phyloP scores from a whole-genome alignment of 2,329 filamentous ascomycete species.

The Xylaria arbuscula region DNA sequence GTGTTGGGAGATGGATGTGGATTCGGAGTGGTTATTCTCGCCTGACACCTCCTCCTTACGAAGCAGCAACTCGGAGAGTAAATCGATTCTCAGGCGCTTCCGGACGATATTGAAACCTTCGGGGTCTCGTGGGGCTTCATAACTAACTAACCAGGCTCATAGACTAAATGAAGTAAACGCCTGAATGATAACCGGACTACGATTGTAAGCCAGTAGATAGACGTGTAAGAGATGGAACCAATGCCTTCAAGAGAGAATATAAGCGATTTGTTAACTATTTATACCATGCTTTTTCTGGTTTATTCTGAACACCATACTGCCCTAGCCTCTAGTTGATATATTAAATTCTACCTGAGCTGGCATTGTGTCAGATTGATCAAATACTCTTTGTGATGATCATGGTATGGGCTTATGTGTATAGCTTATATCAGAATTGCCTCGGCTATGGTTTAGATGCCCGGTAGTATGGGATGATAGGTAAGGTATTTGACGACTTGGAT shows the following conservation, averaged over 20 bases:
- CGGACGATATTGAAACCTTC: constrained; percentile 11
- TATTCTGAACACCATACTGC: too few species aligned
- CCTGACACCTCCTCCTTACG: constrained; percentile 16
- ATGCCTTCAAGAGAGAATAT: not conserved
- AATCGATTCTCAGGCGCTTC: constrained; percentile 27
- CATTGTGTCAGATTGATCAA: too few species aligned
- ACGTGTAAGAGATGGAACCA: constrained; percentile 1
- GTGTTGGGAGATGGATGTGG: constrained; percentile 30
- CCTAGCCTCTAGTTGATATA: too few species aligned
- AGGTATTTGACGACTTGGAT: not conserved
- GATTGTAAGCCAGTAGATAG: not conserved
- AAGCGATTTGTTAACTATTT: not conserved
- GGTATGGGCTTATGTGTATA: not conserved
- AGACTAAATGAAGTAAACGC: not conserved
- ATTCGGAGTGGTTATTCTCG: constrained; percentile 30
- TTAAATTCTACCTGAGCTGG: too few species aligned
- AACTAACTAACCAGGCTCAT: not conserved
- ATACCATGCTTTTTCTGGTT: not conserved
- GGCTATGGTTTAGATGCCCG: not conserved
- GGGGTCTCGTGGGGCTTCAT: not conserved
- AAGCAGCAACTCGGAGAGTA: constrained; percentile 5
- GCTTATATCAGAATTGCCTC: not conserved
- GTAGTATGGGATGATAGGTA: not conserved
- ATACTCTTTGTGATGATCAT: too few species aligned
- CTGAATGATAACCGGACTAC: constrained; percentile 16